These are phyloP conservation scores for Fonsecaea monophora DNA, from an alignment of 2,329 filamentous ascomycete genomes.

Conservation along the genomic window DNA sequence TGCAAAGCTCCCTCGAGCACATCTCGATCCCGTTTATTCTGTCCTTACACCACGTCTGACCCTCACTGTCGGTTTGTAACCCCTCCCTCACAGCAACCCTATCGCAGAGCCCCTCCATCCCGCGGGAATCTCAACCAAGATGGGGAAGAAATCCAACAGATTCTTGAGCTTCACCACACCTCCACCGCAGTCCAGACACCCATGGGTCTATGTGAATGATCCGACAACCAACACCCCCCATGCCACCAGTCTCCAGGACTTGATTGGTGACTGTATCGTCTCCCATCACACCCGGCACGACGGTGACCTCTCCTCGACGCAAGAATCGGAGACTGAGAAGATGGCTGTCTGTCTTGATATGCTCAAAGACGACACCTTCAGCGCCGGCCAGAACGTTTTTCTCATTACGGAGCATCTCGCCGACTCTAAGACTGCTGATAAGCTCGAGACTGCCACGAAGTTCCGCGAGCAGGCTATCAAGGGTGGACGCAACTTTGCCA, in stretches of 20 bases:
- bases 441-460: constrained; percentile 24
- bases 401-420: constrained; percentile 24
- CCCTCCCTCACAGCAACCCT: not conserved
- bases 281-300: constrained; percentile 3
- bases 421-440: constrained; percentile 23
- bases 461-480: constrained; percentile 32
- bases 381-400: constrained; percentile 17
- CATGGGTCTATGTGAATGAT: constrained; percentile 38
- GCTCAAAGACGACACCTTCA: constrained; percentile 5
- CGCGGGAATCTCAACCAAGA: constrained; percentile 9
- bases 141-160: constrained; percentile 29
- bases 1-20: not conserved
- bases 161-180: constrained; percentile 7
- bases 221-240: constrained; percentile 23
- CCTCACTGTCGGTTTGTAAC: not conserved
- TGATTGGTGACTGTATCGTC: constrained; percentile 25
- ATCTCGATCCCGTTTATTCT: not conserved
- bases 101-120: not conserved
- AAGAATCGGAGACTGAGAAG: constrained; percentile 8
- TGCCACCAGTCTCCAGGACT: constrained; percentile 26
- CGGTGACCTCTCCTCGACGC: not conserved
- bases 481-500: constrained; percentile 35
- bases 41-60: not conserved
- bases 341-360: constrained; percentile 15
- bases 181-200: constrained; percentile 25